phyloP scores from a whole-genome alignment of 768 basidiomycete genomes.

The Pluteus cervinus region DNA sequence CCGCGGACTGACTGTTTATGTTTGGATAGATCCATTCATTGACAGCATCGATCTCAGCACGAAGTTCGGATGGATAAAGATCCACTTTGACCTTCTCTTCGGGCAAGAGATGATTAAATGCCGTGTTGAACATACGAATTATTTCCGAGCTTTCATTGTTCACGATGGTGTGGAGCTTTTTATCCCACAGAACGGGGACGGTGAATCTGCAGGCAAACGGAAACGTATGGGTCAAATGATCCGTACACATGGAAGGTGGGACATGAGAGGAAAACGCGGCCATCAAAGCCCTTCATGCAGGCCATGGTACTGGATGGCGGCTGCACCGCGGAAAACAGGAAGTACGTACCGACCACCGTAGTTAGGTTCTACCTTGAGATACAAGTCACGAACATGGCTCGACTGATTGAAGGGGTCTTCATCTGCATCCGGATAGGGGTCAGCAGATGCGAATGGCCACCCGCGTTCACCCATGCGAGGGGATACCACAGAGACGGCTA shows the following conservation, averaged over 20 bases:
- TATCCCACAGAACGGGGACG: slow-evolving; percentile 92
- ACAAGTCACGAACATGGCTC: slow-evolving; percentile 78
- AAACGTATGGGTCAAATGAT: background rate
- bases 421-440: slow-evolving; percentile 68
- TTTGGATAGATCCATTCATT: slow-evolving; percentile 85
- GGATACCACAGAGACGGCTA: slow-evolving; percentile 78
- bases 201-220: slow-evolving; percentile 53
- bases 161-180: slow-evolving; percentile 78
- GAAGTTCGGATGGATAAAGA: slow-evolving; percentile 71
- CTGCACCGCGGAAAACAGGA: too few relatives aligned
- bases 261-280: too few relatives aligned
- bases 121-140: slow-evolving; percentile 87
- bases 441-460: slow-evolving; percentile 79
- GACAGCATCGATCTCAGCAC: slow-evolving; percentile 72
- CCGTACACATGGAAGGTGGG: too few relatives aligned
- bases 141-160: slow-evolving; percentile 97
- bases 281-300: too few relatives aligned
- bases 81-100: slow-evolving; percentile 60
- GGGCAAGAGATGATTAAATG: slow-evolving; percentile 71
- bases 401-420: slow-evolving; percentile 67
- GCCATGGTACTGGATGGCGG: too few relatives aligned
- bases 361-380: slow-evolving; percentile 65
- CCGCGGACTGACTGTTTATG: slow-evolving; percentile 62
- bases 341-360: slow-evolving; percentile 59
- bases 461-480: slow-evolving; percentile 80